Evolutionary conservation across 805 yeast genomes (phyloP), one percentile per base, ranked within the genome.

Genomic region (Lachancea mirantina): DNA sequence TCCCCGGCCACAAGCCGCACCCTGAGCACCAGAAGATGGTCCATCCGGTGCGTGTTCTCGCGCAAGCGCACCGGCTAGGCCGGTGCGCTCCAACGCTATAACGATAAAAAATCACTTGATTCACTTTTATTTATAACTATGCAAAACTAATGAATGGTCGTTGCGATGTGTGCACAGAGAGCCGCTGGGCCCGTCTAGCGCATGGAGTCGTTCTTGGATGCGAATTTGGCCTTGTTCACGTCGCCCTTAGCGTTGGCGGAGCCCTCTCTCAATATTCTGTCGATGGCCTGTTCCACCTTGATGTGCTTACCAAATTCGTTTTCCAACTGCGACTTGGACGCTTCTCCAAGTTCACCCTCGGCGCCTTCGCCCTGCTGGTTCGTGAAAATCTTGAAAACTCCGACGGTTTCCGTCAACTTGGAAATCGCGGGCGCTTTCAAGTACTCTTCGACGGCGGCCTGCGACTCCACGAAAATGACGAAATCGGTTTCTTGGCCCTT

Each of bases 291-390:
- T 34, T 78, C 84, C 3, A 55, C 48, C 24, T 61, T 63, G 30
- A 67, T 60, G 7, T 43, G 50, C 16, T 70, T 62, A 18, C 87
- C 89, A 43, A 85, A 84, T 49, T 84, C 92, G 41, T 70, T 70
- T 31, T 67, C 68, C 23, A 84, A 52, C 39, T 77, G 81, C 13
- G 65, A 61, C 35, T 73, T 70, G 6, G 89, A 78, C 2, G 89
- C 94, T 47, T 73, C 77, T 32, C 78, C 83, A 16, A 81, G 52
- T 6, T 69, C 67, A 36, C 95, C 95, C 46, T 74, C 82, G 3
- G 75, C 61, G 19, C 94, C 95, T 24, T 61, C 62, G 28, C 83
- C 80, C 15, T 64, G 65, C 39, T 68, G 68, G 35, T 74, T 71
- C 14, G 71, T 65, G 51, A 68, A 85, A n/a, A 84, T 67, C 47